Conservation (phyloP, 805 yeast genomes). For the Lipomyces chichibuensis region DNA sequence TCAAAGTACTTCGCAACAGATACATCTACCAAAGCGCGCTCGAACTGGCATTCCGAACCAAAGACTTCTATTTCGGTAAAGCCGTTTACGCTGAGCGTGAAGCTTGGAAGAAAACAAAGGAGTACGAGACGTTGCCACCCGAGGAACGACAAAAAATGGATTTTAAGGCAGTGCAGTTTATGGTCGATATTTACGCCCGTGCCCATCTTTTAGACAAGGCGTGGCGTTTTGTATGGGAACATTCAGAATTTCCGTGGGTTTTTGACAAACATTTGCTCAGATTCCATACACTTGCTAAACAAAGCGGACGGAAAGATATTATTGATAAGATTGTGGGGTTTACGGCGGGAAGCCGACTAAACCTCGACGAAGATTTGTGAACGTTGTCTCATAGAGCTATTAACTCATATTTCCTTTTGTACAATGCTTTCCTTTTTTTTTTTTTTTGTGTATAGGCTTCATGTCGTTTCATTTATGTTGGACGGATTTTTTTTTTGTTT, state of each 20-base stretch:
- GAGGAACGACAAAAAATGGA: constrained; percentile 14
- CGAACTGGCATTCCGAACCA: constrained; percentile 63
- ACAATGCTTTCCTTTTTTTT: too few species aligned
- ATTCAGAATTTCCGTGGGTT: constrained; percentile 14
- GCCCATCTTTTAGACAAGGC: constrained; percentile 24
- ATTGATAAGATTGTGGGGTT: not conserved
- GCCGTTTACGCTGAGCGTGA: constrained; percentile 82
- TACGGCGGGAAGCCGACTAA: not conserved
- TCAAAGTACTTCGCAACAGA: constrained; percentile 50
- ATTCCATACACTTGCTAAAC: constrained; percentile 25
- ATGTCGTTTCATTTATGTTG: too few species aligned
- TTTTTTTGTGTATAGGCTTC: too few species aligned
- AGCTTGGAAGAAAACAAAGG: constrained; percentile 57
- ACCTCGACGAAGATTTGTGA: not conserved
- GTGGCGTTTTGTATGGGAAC: constrained; percentile 8
- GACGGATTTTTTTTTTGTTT: too few species aligned
- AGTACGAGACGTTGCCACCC: constrained; percentile 9
- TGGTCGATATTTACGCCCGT: constrained; percentile 26
- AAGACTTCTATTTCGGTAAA: constrained; percentile 62
- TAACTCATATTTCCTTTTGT: too few species aligned
- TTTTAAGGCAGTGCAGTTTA: constrained; percentile 14
- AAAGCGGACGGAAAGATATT: constrained; percentile 12
- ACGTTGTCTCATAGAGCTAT: not conserved
- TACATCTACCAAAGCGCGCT: constrained; percentile 63
- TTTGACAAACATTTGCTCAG: constrained; percentile 10